phyloP scores from a whole-genome alignment of 2,329 filamentous ascomycete species.

The Verticillium isaacii region DNA sequence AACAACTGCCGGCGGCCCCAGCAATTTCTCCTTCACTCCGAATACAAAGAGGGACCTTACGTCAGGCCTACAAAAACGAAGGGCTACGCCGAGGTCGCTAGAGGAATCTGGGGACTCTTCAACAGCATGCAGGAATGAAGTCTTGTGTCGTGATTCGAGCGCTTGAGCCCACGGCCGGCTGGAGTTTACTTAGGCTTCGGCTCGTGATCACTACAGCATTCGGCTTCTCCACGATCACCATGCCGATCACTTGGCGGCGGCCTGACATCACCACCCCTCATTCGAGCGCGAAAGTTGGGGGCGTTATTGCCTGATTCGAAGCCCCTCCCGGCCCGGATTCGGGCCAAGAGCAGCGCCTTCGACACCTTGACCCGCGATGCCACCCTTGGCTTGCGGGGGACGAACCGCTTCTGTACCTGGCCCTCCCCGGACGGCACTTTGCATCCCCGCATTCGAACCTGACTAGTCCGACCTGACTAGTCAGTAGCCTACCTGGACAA shows the following conservation, averaged over 20 bases:
- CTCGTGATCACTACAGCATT: background rate
- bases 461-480: background rate
- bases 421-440: background rate
- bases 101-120: background rate
- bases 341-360: background rate
- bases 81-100: background rate
- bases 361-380: background rate
- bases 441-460: background rate
- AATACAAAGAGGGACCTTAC: background rate
- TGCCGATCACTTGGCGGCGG: background rate
- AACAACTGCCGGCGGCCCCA: background rate
- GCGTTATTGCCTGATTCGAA: background rate
- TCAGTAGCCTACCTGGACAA: background rate
- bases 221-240: background rate
- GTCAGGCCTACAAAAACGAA: background rate
- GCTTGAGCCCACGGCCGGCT: background rate
- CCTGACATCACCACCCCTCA: conserved; percentile 1
- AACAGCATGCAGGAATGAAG: background rate
- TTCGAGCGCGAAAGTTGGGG: background rate
- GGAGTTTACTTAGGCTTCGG: background rate
- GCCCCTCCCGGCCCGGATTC: background rate
- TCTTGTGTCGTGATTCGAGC: background rate
- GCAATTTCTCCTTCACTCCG: background rate
- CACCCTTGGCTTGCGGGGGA: background rate
- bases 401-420: background rate